phyloP scores from a whole-genome alignment of 805 yeast genomes.

The Schizosaccharomyces cryophilus region DNA sequence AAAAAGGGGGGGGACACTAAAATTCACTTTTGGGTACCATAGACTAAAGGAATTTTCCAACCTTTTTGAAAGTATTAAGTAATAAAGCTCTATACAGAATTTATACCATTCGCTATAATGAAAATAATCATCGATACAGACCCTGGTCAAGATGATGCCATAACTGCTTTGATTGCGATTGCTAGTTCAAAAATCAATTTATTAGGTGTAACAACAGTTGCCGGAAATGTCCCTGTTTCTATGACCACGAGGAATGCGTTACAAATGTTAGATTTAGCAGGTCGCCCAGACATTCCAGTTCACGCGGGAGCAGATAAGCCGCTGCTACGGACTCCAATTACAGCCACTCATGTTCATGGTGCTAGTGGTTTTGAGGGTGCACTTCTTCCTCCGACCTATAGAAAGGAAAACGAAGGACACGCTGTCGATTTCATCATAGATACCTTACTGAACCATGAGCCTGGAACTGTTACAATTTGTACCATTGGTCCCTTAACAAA shows the following conservation, averaged over 20 bases:
- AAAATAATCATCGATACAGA: slow-evolving; percentile 5
- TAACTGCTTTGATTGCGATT: slow-evolving; percentile 18
- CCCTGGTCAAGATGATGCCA: slow-evolving; percentile 16
- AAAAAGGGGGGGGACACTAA: no score
- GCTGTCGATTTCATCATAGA: slow-evolving; percentile 12
- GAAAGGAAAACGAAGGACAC: slow-evolving; percentile 12
- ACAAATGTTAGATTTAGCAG: slow-evolving; percentile 36
- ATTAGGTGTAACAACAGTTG: slow-evolving; percentile 43
- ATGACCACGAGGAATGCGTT: slow-evolving; percentile 48
- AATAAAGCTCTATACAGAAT: not conserved
- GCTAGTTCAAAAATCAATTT: not conserved
- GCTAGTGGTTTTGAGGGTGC: slow-evolving; percentile 55
- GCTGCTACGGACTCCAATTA: slow-evolving; percentile 22
- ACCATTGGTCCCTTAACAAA: slow-evolving; percentile 20
- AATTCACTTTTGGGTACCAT: no score
- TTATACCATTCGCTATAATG: not conserved
- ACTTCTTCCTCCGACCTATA: slow-evolving; percentile 28
- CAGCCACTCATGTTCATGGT: slow-evolving; percentile 50
- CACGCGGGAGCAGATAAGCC: slow-evolving; percentile 32
- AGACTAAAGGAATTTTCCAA: no score
- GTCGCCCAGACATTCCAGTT: slow-evolving; percentile 21
- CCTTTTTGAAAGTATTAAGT: no score
- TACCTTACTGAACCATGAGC: slow-evolving; percentile 15
- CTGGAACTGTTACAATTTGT: slow-evolving; percentile 16
- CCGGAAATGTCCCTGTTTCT: slow-evolving; percentile 42